Evolutionary conservation across 2,329 filamentous ascomycete genomes (phyloP).

Genomic region (Cordyceps tenuipes): DNA sequence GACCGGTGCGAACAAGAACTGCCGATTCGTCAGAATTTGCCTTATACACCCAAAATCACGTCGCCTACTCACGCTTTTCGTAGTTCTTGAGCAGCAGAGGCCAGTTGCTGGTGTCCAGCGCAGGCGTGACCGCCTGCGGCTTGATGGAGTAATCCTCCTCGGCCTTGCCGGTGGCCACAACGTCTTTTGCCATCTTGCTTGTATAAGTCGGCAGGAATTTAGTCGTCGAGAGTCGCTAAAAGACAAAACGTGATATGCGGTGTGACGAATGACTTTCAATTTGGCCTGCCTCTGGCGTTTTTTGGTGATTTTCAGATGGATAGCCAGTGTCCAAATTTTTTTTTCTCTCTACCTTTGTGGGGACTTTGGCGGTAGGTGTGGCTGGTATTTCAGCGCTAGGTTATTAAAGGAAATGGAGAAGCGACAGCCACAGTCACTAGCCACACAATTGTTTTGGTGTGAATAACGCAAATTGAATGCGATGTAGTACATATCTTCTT

Average conservation of each 20-base stretch:
- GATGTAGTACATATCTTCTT: no score
- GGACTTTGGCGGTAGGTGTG: conserved; percentile 19
- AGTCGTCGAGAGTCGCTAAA: not conserved
- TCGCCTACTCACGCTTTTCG: conserved; percentile 63
- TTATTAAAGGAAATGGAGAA: not conserved
- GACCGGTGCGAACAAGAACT: conserved; percentile 89
- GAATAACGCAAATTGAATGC: no score
- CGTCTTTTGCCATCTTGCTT: conserved; percentile 38
- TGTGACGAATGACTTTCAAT: not conserved
- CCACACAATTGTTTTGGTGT: no score
- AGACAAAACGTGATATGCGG: conserved; percentile 17
- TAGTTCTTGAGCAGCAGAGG: conserved; percentile 95
- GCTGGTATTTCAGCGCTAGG: conserved; percentile 16
- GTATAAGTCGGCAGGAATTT: not conserved
- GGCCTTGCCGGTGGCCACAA: conserved; percentile 28
- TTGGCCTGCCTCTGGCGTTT: conserved; percentile 13
- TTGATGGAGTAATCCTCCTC: conserved; percentile 82
- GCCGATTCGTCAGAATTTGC: conserved; percentile 19
- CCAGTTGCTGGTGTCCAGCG: conserved; percentile 81
- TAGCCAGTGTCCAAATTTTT: conserved; percentile 24
- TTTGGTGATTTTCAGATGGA: conserved; percentile 19
- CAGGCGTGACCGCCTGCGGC: conserved; percentile 72
- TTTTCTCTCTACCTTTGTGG: conserved; percentile 25
- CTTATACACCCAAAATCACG: not conserved
- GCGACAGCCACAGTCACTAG: conserved; percentile 13